Evolutionary conservation across 2,329 filamentous ascomycete genomes (phyloP), one percentile per base, ranked within the genome.

Genomic region (Oidium heveae): DNA sequence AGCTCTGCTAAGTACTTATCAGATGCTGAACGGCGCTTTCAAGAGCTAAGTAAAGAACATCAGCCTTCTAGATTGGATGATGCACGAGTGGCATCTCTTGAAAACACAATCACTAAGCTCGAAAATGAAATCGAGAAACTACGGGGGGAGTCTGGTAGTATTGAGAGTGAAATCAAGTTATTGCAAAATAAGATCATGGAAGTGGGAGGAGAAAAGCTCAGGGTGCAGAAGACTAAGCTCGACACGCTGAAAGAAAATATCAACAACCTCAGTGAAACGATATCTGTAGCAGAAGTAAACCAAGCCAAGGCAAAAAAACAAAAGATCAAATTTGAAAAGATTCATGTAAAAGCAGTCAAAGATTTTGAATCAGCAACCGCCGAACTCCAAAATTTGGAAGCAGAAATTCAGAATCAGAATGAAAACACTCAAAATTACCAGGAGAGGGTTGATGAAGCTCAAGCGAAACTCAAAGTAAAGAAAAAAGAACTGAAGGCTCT

Each of bases 141-240:
- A 10, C 85, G 80, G 57, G 73, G 77, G 10, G 86, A 96, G 68
- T 95, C 84, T n/a, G 78, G 84, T 1, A 91, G 82, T 49, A 80
- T 94, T 9, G 91, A 98, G 65, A 80, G 82, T 28, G 91, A 96
- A 67, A 96, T 98, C 68, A 89, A 94, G 68, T 75, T 75, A 20
- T 73, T 98, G 1, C 89, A 98, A 65, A 82, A 91, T 73, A 94
- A 88, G 72, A 98, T 98, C 63, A 96, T 98, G 91, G 83, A 95
- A 67, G 82, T 94, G 58, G 91, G 91, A 64, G 91, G 91, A 68
- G 87, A 96, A 63, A 87, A 86, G 68, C 78, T 98, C 18, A 82
- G 91, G 55, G 77, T 82, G 18, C 89, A 98, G 66, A 88, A 91
- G 61, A 80, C 86, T 57, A 93, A 84, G 71, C 87, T 98, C 36